These are phyloP conservation scores for Phytophthora tentaculata DNA, from an alignment of 352 stramenopile species.

Conservation along the genomic window DNA sequence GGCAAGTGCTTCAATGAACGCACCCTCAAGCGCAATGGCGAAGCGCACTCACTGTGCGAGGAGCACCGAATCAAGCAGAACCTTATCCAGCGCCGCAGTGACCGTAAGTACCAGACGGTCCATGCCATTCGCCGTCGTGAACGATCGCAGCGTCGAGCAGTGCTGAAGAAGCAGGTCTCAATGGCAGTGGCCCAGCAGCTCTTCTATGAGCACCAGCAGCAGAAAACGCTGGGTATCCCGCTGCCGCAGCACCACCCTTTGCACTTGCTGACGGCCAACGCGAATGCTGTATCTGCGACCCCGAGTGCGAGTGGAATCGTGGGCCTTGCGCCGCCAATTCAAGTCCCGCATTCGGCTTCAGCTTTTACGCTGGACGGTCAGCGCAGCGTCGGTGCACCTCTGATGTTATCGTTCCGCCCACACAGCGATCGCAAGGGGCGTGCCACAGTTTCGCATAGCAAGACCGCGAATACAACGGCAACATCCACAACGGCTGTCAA, in stretches of 20 bases:
- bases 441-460: background rate
- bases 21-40: conserved; percentile 84
- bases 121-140: conserved; percentile 86
- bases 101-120: conserved; percentile 87
- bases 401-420: conserved; percentile 26
- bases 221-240: conserved; percentile 62
- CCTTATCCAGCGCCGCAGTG: conserved; percentile 80
- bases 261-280: conserved; percentile 26
- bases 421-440: background rate
- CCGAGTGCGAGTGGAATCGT: conserved; percentile 8
- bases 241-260: conserved; percentile 42
- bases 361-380: conserved; percentile 14
- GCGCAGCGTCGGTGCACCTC: conserved; percentile 12
- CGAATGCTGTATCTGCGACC: conserved; percentile 4
- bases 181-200: conserved; percentile 82
- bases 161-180: conserved; percentile 85
- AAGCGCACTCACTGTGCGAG: conserved; percentile 83
- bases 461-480: background rate
- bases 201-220: conserved; percentile 82
- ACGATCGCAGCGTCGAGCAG: conserved; percentile 72
- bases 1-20: conserved; percentile 90
- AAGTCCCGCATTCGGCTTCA: conserved; percentile 37
- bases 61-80: conserved; percentile 89
- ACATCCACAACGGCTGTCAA: background rate
- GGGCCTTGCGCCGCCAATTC: conserved; percentile 49